Evolutionary conservation across 495 filamentous ascomycete species (phyloP).

Genomic region (Talaromyces adpressus): DNA sequence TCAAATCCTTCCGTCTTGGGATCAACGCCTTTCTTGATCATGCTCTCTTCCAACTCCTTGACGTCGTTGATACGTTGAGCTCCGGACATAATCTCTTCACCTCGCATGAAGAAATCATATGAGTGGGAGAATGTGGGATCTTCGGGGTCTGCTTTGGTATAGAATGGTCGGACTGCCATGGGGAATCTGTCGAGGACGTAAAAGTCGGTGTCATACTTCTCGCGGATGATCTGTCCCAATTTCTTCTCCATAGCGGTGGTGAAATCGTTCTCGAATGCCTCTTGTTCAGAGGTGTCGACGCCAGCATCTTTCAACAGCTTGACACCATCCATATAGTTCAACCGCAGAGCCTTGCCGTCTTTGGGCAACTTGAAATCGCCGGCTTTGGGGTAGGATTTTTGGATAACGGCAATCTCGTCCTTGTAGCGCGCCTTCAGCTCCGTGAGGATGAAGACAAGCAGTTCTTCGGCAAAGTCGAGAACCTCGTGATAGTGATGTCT

Average conservation of each 20-base stretch:
- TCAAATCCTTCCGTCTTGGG: constrained; percentile 67
- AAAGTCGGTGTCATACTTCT: constrained; percentile 85
- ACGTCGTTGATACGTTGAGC: constrained; percentile 80
- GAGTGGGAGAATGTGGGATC: constrained; percentile 68
- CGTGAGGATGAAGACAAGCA: constrained; percentile 84
- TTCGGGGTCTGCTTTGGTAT: constrained; percentile 70
- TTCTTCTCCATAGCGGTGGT: constrained; percentile 81
- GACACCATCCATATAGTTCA: constrained; percentile 83
- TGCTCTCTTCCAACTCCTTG: constrained; percentile 57
- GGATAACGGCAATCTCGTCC: constrained; percentile 60
- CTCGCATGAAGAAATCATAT: constrained; percentile 93
- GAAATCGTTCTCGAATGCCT: constrained; percentile 63
- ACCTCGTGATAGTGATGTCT: constrained; percentile 85
- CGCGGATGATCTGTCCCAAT: constrained; percentile 74
- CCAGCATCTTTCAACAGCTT: constrained; percentile 73
- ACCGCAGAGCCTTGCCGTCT: constrained; percentile 67
- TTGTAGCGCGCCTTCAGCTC: constrained; percentile 62
- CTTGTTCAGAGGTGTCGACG: constrained; percentile 65
- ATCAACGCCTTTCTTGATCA: constrained; percentile 67
- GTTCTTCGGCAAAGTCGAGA: constrained; percentile 67
- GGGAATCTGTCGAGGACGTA: constrained; percentile 91
- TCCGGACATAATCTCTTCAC: constrained; percentile 82
- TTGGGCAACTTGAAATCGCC: constrained; percentile 51
- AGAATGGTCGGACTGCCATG: constrained; percentile 77
- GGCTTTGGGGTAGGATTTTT: constrained; percentile 49